A percentile compares a stretch with the other conserved stretches of the same genome.
These are phyloP conservation scores for Talaromyces sp. DNA, from an alignment of 2,329 filamentous ascomycete genomes.

Conservation along the genomic window DNA sequence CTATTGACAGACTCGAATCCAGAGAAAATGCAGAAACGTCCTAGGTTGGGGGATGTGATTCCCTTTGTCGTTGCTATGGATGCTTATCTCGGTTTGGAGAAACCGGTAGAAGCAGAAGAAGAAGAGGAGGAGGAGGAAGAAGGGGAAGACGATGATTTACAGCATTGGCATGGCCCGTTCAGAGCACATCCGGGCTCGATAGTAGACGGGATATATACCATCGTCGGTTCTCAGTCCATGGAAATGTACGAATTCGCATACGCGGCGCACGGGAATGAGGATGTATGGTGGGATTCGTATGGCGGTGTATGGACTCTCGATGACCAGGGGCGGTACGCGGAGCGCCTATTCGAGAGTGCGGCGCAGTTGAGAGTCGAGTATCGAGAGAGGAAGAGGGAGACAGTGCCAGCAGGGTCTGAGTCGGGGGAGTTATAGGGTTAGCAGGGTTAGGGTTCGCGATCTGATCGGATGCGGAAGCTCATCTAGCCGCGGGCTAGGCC, in stretches of 20 bases:
- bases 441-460: not conserved
- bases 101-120: not conserved
- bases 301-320: slow-evolving; percentile 12
- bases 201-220: slow-evolving; percentile 13
- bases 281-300: slow-evolving; percentile 15
- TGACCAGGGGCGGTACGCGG: slow-evolving; percentile 12
- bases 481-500: not conserved
- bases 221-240: slow-evolving; percentile 9
- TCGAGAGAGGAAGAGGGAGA: slow-evolving; percentile 10
- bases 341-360: slow-evolving; percentile 7
- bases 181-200: slow-evolving; percentile 10
- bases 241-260: slow-evolving; percentile 16
- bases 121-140: not conserved
- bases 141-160: not conserved
- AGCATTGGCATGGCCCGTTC: slow-evolving; percentile 10
- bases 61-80: slow-evolving; percentile 17
- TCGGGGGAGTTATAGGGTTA: not conserved
- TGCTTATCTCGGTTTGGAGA: not conserved
- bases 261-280: slow-evolving; percentile 9
- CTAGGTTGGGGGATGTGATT: slow-evolving; percentile 9
- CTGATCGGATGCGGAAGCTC: not conserved
- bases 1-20: slow-evolving; percentile 1
- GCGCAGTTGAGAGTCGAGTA: slow-evolving; percentile 14
- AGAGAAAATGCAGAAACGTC: slow-evolving; percentile 1
- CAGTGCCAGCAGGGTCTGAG: not conserved